Evolutionary conservation across 805 yeast species (phyloP), one percentile per base, ranked within the genome.

Genomic region (Yamadazyma olivae): DNA sequence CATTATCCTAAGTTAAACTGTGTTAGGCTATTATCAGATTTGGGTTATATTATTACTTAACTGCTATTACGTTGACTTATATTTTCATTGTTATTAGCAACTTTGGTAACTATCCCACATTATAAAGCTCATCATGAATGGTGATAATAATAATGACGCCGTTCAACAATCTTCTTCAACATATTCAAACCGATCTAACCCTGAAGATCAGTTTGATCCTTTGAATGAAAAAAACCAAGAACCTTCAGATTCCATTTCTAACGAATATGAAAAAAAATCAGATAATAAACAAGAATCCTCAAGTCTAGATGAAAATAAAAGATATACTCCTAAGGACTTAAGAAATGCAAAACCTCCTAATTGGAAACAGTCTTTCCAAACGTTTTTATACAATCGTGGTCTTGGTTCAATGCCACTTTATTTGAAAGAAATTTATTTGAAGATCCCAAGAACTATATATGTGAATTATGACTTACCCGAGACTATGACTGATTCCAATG

Each of bases 391-490:
- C 33, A 36, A 42, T 6, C 40, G 46, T 20, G 62, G 59, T 3
- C 24, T 48, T 39, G 58, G 54, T 5, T 44, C 43, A 16, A 48
- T 64, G 40, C 74, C 74, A 3, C 22, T 53, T 20, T 54, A 67
- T 36, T 37, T 64, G 45, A 50, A 60, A 51, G 48, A 65, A 21
- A 57, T 75, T 40, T 66, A 68, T 43, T 31, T 46, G 17, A 51
- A 50, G n/a, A 59, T 52, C 23, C 67, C 72, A 5, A 46, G 84
- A 33, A 53, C 59, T 18, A 59, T 79, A 19, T 78, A 57, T 47
- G 74, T 73, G 44, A 77, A 78, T 50, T 54, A 65, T 40, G 67
- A 64, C 6, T 55, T 78, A 27, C 83, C 83, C 1, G 56, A 52
- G 5, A 54, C 62, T 15, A 63, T 64, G 59, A 45, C 48, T 5